Base-by-base conservation (phyloP, 805 yeast genomes). In the Ogataea thermomethanolica region DNA sequence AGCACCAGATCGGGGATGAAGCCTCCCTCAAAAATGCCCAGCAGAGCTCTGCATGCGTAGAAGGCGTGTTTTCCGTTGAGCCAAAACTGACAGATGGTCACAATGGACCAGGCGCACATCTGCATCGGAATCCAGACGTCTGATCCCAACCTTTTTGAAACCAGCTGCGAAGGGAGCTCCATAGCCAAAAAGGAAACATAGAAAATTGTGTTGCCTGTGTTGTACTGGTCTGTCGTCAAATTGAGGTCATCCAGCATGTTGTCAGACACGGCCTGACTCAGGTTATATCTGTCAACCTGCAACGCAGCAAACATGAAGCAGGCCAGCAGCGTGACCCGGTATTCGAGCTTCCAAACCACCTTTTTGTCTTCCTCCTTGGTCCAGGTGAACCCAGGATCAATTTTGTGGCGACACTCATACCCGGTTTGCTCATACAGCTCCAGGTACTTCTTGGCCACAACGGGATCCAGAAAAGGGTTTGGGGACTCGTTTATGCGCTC, bases 1-100 rank as follows among this genome's bases (percentile, higher is more conserved):
- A 81, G 61, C 40, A 76, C 70, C 25, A 74, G 61, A 50, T 81
- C 87, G 25, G 84, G 81, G 39, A 83, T 80, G 44, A 80, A 80
- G 0, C 88, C 87, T 41, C 87, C 87, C 56, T 81, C 81, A n/a
- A 76, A 56, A 3, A 71, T 51, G 1, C 83, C 87, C 30, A 79
- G 53, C 5, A 78, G 62, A 0, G 73, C 72, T 44, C 85, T 64
- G 4, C 78, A 68, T 8, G 64, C 65, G 41, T 60, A 66, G 45
- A 76, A 79, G 0, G 75, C 68, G 1, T 66, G 52, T 42, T 59
- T 66, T 29, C 59, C 59, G 2, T 48, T 59, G 41, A 80, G 58
- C 12, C 64, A 65, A 30, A 70, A 71, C 55, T 81, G 86, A 32
- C 63, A 59, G 30, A 74, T 61, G 3, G 82, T 74, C 11, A 80